These are phyloP conservation scores for Exophiala spinifera DNA, from an alignment of 2,329 filamentous ascomycete species.

Conservation along the genomic window DNA sequence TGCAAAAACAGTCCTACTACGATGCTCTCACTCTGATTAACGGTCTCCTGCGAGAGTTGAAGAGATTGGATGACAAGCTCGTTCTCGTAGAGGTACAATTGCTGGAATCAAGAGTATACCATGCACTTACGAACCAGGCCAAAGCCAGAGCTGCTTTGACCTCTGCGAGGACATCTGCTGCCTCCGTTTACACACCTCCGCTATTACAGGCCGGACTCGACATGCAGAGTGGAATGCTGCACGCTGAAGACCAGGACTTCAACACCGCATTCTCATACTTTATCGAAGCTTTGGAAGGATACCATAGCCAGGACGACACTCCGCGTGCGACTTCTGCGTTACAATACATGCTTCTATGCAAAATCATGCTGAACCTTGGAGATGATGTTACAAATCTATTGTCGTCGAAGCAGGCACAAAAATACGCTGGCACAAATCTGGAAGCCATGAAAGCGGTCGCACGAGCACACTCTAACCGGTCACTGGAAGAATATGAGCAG, in stretches of 20 bases:
- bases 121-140: slow-evolving; percentile 91
- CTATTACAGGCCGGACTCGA: slow-evolving; percentile 92
- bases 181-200: slow-evolving; percentile 95
- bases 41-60: slow-evolving; percentile 89
- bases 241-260: slow-evolving; percentile 98
- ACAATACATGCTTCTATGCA: slow-evolving; percentile 99
- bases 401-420: slow-evolving; percentile 92
- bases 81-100: slow-evolving; percentile 97
- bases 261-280: slow-evolving; percentile 99
- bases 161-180: slow-evolving; percentile 88
- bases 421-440: slow-evolving; percentile 91
- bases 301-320: slow-evolving; percentile 86
- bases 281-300: slow-evolving; percentile 96
- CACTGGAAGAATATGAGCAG: slow-evolving; percentile 93
- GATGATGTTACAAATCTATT: slow-evolving; percentile 96
- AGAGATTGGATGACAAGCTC: slow-evolving; percentile 97
- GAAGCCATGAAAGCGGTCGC: slow-evolving; percentile 99
- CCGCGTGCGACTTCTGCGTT: slow-evolving; percentile 90
- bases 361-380: slow-evolving; percentile 97
- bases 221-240: slow-evolving; percentile 99
- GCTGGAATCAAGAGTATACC: slow-evolving; percentile 94
- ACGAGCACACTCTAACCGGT: slow-evolving; percentile 90
- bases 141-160: slow-evolving; percentile 95
- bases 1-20: slow-evolving; percentile 97
- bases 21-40: slow-evolving; percentile 97